Evolutionary conservation across 331 rosid species (phyloP).

Genomic region (Quercus phellos): DNA sequence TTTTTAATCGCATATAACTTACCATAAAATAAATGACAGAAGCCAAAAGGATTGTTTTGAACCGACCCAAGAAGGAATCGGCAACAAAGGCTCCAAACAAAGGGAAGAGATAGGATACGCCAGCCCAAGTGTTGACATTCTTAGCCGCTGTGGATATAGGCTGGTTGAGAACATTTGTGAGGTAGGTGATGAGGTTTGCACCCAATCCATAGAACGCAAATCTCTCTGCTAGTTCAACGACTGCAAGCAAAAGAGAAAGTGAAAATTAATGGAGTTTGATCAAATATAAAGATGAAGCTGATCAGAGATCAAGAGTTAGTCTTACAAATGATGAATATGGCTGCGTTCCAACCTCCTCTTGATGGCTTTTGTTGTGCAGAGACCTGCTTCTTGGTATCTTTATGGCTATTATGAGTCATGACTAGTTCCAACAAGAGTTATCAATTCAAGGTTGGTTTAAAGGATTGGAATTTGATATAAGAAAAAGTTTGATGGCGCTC

Average conservation of each 20-base stretch:
- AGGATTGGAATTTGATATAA: no score
- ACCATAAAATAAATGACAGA: constrained; percentile 40
- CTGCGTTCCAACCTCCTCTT: constrained; percentile 67
- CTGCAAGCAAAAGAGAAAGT: constrained; percentile 17
- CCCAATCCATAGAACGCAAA: constrained; percentile 45
- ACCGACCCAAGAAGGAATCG: constrained; percentile 59
- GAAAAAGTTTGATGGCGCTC: no score
- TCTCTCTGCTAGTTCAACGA: constrained; percentile 52
- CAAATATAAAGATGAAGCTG: background rate
- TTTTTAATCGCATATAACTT: background rate
- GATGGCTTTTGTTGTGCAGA: constrained; percentile 9
- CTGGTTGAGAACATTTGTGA: constrained; percentile 36
- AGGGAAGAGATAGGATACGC: constrained; percentile 51
- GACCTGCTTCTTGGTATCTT: background rate
- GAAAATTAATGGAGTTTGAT: no score
- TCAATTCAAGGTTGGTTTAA: background rate
- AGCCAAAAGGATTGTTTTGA: constrained; percentile 50
- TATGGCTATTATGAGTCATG: background rate
- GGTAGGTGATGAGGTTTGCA: constrained; percentile 47
- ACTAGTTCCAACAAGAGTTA: no score
- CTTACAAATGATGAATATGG: constrained; percentile 62
- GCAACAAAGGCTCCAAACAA: constrained; percentile 51
- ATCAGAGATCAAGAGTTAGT: no score
- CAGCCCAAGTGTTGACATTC: constrained; percentile 58
- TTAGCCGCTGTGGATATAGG: constrained; percentile 30